phyloP scores from a whole-genome alignment of 345 rosid genomes.

The Pistacia vera region DNA sequence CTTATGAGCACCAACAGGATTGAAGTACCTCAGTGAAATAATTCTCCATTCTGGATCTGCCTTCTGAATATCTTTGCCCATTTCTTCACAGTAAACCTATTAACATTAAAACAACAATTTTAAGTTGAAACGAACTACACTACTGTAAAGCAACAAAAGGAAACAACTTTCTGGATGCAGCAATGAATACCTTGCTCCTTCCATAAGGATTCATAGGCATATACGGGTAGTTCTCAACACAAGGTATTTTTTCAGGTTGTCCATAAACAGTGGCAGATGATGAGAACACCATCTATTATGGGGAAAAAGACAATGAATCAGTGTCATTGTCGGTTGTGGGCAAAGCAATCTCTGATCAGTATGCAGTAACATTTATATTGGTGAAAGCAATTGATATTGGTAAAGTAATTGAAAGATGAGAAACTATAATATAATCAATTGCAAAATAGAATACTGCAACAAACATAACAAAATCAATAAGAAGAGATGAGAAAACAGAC shows the following conservation, averaged over 20 bases:
- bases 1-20: slow-evolving; percentile 96
- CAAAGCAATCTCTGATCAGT: neutral
- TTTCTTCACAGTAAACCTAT: slow-evolving; percentile 91
- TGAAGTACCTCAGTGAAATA: slow-evolving; percentile 85
- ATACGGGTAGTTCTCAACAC: slow-evolving; percentile 73
- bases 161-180: neutral
- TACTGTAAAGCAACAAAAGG: neutral
- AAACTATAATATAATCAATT: neutral
- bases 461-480: slow-evolving; percentile 3
- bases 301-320: neutral
- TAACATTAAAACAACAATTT: neutral
- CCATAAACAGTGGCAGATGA: slow-evolving; percentile 97
- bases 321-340: neutral
- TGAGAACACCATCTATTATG: slow-evolving; percentile 83
- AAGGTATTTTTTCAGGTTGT: slow-evolving; percentile 86
- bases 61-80: slow-evolving; percentile 77
- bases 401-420: neutral
- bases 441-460: neutral
- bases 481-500: neutral
- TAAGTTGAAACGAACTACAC: slow-evolving; percentile 9
- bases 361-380: neutral
- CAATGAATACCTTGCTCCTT: slow-evolving; percentile 69
- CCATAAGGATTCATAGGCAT: slow-evolving; percentile 95
- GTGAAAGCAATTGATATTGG: neutral
- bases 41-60: slow-evolving; percentile 93